Conservation (phyloP, 805 yeast genomes). For the Pachysolen tannophilus region DNA sequence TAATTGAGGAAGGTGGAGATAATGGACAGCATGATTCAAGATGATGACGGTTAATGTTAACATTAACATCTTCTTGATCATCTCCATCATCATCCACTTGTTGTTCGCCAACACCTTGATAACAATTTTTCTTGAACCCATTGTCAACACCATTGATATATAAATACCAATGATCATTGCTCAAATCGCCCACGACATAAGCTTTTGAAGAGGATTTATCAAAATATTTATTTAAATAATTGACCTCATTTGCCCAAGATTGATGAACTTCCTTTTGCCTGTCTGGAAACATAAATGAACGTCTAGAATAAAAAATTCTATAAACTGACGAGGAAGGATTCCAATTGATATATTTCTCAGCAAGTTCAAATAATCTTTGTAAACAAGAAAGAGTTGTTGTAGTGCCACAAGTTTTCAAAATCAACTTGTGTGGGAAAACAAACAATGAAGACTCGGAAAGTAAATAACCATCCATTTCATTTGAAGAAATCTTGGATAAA, state of each 20-base stretch:
- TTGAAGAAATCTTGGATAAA: conserved; percentile 65
- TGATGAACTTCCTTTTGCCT: conserved; percentile 75
- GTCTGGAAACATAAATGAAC: conserved; percentile 88
- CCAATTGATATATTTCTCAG: conserved; percentile 34
- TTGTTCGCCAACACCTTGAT: no score
- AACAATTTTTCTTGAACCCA: no score
- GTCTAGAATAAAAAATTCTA: conserved; percentile 81
- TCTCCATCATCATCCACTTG: no score
- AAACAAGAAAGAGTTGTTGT: conserved; percentile 83
- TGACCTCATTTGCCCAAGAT: conserved; percentile 78
- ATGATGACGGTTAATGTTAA: conserved; percentile 3
- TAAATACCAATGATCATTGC: conserved; percentile 86
- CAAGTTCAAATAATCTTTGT: conserved; percentile 49
- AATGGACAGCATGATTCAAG: no score
- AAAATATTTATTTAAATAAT: conserved; percentile 59
- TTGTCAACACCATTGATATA: conserved; percentile 49
- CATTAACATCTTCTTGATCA: background rate
- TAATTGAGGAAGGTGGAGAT: background rate
- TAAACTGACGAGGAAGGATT: conserved; percentile 30
- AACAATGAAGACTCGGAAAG: conserved; percentile 86
- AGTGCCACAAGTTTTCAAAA: conserved; percentile 93
- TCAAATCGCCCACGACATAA: conserved; percentile 73
- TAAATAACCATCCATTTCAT: conserved; percentile 70
- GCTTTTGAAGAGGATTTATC: conserved; percentile 47
- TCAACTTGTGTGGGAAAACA: conserved; percentile 77